These are phyloP conservation scores for Solanum chmielewskii DNA, from an alignment of 257 asterid genomes.

Conservation along the genomic window DNA sequence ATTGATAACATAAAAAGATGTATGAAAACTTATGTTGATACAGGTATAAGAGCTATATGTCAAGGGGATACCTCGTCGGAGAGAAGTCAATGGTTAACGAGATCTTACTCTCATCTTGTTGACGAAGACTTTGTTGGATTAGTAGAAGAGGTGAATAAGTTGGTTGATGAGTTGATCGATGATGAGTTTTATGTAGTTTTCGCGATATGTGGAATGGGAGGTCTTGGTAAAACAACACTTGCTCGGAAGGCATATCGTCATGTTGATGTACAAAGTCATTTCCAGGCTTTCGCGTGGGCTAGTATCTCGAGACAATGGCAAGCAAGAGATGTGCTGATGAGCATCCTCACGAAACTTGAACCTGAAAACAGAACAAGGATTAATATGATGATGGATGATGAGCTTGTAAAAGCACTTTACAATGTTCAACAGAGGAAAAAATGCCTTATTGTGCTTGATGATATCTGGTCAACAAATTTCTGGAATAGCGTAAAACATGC, in stretches of 20 bases:
- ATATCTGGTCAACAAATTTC: slow-evolving; percentile 32
- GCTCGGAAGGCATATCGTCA: slow-evolving; percentile 35
- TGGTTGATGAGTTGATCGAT: slow-evolving; percentile 13
- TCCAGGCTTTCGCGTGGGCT: slow-evolving; percentile 42
- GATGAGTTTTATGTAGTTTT: slow-evolving; percentile 10
- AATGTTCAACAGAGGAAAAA: slow-evolving; percentile 19
- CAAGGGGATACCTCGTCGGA: slow-evolving; percentile 10
- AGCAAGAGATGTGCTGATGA: slow-evolving; percentile 27
- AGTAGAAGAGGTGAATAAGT: slow-evolving; percentile 22
- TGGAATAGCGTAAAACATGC: slow-evolving; percentile 28
- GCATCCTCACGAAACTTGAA: slow-evolving; percentile 36
- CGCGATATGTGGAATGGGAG: slow-evolving; percentile 38
- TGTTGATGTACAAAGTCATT: slow-evolving; percentile 11
- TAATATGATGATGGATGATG: slow-evolving; percentile 8
- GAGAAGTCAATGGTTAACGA: slow-evolving; percentile 5
- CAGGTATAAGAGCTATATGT: not conserved
- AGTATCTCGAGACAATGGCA: slow-evolving; percentile 46
- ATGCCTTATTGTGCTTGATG: slow-evolving; percentile 45
- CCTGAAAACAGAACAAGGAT: slow-evolving; percentile 26
- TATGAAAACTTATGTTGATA: slow-evolving; percentile 13
- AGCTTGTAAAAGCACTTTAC: slow-evolving; percentile 31
- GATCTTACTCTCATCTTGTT: slow-evolving; percentile 23
- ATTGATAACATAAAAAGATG: slow-evolving; percentile 30
- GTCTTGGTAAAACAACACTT: slow-evolving; percentile 44
- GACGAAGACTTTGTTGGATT: slow-evolving; percentile 39